These are phyloP conservation scores for Nevesoporus exiguus DNA, from an alignment of 768 basidiomycete genomes.

Conservation along the genomic window DNA sequence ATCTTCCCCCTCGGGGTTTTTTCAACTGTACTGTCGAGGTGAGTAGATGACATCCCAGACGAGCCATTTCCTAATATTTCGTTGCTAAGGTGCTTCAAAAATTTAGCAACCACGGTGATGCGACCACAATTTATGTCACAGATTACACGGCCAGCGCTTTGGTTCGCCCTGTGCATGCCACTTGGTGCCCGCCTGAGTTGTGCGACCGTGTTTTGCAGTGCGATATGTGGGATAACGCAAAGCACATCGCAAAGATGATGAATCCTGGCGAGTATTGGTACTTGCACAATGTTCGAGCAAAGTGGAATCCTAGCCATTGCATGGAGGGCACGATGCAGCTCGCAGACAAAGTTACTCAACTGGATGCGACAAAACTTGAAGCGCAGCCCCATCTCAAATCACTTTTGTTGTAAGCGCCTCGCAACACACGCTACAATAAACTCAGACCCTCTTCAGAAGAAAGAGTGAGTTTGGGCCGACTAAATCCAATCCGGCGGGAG, in stretches of 20 bases:
- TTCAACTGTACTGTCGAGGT: conserved; percentile 68
- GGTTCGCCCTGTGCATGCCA: conserved; percentile 32
- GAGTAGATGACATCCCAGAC: conserved; percentile 5
- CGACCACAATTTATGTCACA: conserved; percentile 56
- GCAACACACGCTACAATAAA: not conserved
- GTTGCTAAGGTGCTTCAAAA: conserved; percentile 46
- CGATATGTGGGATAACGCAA: conserved; percentile 57
- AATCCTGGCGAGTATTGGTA: conserved; percentile 47
- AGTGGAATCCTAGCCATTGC: conserved; percentile 34
- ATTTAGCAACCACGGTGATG: conserved; percentile 35
- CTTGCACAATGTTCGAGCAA: conserved; percentile 52
- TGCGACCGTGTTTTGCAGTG: conserved; percentile 47
- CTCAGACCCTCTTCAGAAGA: conserved; percentile 38
- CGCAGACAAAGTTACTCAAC: conserved; percentile 38
- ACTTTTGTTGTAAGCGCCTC: conserved; percentile 47
- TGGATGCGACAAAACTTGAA: conserved; percentile 41
- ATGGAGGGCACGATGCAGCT: conserved; percentile 54
- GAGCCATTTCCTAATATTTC: not conserved
- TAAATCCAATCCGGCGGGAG: conserved; percentile 17
- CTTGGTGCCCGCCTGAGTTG: conserved; percentile 49
- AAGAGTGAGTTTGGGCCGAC: conserved; percentile 40
- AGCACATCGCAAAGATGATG: conserved; percentile 41
- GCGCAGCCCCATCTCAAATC: conserved; percentile 39
- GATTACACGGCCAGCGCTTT: conserved; percentile 54
- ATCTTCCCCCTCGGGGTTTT: conserved; percentile 44